Evolutionary conservation across 352 stramenopile genomes (phyloP).

Genomic region (Saprolegnia parasitica): DNA sequence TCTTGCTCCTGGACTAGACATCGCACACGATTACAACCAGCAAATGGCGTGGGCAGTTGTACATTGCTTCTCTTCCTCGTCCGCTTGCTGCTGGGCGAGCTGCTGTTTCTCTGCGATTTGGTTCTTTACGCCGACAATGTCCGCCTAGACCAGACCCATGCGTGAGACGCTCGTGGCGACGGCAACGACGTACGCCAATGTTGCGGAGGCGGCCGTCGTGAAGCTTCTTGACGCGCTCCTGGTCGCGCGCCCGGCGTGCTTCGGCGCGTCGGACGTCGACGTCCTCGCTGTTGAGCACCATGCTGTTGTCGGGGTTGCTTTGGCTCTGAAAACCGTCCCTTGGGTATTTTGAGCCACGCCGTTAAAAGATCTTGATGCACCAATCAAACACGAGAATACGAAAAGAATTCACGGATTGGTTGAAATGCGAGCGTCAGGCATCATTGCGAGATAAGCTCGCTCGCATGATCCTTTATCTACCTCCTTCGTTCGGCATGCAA

Average conservation of each 20-base stretch:
- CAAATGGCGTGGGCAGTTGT: too few species aligned
- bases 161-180: background rate
- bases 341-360: background rate
- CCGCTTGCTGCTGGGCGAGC: conserved; percentile 35
- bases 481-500: too few species aligned
- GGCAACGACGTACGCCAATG: conserved; percentile 46
- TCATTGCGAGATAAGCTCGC: too few species aligned
- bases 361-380: background rate
- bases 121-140: conserved; percentile 71
- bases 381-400: background rate
- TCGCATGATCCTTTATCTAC: too few species aligned
- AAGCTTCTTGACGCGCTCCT: conserved; percentile 64
- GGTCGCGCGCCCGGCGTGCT: conserved; percentile 54
- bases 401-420: background rate
- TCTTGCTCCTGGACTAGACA: conserved; percentile 44
- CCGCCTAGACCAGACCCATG: conserved; percentile 38
- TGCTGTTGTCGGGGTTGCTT: conserved; percentile 23
- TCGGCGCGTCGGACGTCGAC: conserved; percentile 54
- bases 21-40: too few species aligned
- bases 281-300: conserved; percentile 31
- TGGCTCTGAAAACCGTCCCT: background rate
- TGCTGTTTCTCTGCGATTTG: conserved; percentile 63
- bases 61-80: conserved; percentile 42
- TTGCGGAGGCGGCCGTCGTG: conserved; percentile 53
- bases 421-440: too few species aligned